Evolutionary conservation across 2,329 filamentous ascomycete genomes (phyloP).

Genomic region (Colletotrichum sojae): DNA sequence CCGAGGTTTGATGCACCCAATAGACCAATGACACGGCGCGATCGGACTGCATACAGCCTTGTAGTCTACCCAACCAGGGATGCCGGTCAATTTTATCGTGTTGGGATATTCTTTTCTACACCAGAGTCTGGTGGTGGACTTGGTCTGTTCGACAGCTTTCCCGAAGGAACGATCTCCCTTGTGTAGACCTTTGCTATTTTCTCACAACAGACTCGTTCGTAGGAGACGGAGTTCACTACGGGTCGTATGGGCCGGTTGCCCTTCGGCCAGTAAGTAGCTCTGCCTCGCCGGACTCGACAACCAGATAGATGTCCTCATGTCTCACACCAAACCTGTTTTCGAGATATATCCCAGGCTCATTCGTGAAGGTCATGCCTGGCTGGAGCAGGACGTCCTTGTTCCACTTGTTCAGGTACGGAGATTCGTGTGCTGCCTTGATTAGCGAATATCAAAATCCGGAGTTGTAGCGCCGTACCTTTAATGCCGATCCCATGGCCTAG

Average conservation of each 20-base stretch:
- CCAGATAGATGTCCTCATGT: conserved; percentile 74
- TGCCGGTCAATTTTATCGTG: background rate
- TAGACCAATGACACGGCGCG: background rate
- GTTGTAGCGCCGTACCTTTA: conserved; percentile 54
- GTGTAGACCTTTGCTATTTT: background rate
- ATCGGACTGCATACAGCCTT: background rate
- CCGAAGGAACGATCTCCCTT: background rate
- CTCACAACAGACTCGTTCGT: no score
- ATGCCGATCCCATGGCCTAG: conserved; percentile 77
- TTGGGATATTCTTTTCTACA: background rate
- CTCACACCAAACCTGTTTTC: conserved; percentile 72
- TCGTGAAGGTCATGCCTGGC: conserved; percentile 74
- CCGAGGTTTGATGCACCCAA: background rate
- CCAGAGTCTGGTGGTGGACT: background rate
- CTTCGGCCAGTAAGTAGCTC: conserved; percentile 68
- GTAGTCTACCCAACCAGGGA: background rate
- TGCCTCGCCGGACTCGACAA: conserved; percentile 66
- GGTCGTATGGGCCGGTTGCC: conserved; percentile 67
- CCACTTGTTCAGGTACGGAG: conserved; percentile 75
- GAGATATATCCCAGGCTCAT: conserved; percentile 75
- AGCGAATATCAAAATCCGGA: background rate
- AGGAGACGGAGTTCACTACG: conserved; percentile 46
- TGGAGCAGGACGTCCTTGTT: conserved; percentile 63
- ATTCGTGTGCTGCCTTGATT: conserved; percentile 66
- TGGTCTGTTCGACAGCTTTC: background rate